Percentiles rank a stretch among this genome's conserved stretches.
Conservation (phyloP, 106 monocot genomes). For the Triglochin maritima region DNA sequence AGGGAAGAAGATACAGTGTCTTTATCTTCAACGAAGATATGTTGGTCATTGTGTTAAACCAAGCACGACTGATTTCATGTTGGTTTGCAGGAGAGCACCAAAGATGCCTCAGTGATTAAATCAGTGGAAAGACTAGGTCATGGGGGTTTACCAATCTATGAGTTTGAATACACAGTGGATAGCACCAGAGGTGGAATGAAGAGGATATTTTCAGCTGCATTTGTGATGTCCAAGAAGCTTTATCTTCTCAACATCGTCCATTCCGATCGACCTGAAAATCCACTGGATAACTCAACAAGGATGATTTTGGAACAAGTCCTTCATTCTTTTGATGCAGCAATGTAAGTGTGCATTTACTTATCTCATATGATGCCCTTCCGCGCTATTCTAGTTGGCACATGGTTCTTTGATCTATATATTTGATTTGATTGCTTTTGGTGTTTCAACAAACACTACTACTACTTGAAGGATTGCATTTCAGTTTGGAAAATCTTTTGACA, state of each 20-base stretch:
- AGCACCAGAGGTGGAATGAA: slow-evolving; percentile 92
- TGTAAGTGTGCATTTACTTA: background rate
- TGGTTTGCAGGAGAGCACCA: slow-evolving; percentile 72
- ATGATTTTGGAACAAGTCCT: slow-evolving; percentile 66
- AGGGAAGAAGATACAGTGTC: too few species aligned
- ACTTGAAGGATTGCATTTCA: too few species aligned
- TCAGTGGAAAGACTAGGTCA: slow-evolving; percentile 40
- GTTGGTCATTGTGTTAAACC: background rate
- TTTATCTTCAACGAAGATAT: background rate
- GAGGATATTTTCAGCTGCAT: slow-evolving; percentile 89
- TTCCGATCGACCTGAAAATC: slow-evolving; percentile 52
- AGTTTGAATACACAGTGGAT: slow-evolving; percentile 81
- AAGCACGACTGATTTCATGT: background rate
- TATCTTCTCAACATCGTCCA: slow-evolving; percentile 74
- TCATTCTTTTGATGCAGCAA: slow-evolving; percentile 65
- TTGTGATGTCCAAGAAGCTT: slow-evolving; percentile 66
- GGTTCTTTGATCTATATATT: too few species aligned
- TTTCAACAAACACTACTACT: too few species aligned
- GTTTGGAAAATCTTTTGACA: too few species aligned
- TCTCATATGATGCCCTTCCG: too few species aligned
- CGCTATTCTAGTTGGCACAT: too few species aligned
- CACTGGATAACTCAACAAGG: slow-evolving; percentile 46
- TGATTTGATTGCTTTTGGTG: too few species aligned
- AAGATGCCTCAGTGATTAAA: slow-evolving; percentile 39
- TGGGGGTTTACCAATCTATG: slow-evolving; percentile 54